Base-by-base conservation (phyloP, 2,329 filamentous ascomycete species). In the Colletotrichum karsti region DNA sequence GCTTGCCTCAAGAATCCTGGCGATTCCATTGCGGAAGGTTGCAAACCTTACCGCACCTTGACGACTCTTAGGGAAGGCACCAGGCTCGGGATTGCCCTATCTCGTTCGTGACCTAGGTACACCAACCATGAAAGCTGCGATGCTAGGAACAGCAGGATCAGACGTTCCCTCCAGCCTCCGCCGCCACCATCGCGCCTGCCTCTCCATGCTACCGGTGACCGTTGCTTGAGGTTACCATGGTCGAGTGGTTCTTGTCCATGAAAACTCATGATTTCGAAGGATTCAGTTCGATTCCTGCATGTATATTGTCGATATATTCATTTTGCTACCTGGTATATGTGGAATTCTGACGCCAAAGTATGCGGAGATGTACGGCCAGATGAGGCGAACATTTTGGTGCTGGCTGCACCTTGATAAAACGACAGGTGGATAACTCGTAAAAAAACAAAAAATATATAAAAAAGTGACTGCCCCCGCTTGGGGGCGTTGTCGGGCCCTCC, bases 351-450 rank as follows among this genome's bases (percentile, higher is more conserved):
- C 8, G 26, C 46, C 7, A 1, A 18, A 30, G 24, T 6, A 30
- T 4, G 4, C 0, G 4, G 13, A 26, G 12, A 26, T n/a, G 15
- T 12, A 28, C 0, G 22, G 0, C 8, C 41, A 44, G 18, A 20
- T 30, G 15, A 1, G 1, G 24, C 46, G 24, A 30, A 30, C 4
- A 18, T 9, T 18, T 50, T 50, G 15, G 15, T 26, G n/a, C 46
- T n/a, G 24, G 4, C 28, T n/a, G 24, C 3, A 50, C 46, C 46
- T 50, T 50, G 46, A 50, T 10, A 10, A 22, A 10, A 24, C 46
- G 15, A 7, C 15, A 0, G 24, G 4, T 26, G 46, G 15, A 50
- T n/a, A 50, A 50, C 46, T 50, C 28, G 15, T 6, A 2, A 9
- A 28, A 50, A 50, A 50, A 12, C n/a, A 13, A 20, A 13, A 8